Conservation (phyloP, 306 rosid genomes). For the Parietaria judaica region DNA sequence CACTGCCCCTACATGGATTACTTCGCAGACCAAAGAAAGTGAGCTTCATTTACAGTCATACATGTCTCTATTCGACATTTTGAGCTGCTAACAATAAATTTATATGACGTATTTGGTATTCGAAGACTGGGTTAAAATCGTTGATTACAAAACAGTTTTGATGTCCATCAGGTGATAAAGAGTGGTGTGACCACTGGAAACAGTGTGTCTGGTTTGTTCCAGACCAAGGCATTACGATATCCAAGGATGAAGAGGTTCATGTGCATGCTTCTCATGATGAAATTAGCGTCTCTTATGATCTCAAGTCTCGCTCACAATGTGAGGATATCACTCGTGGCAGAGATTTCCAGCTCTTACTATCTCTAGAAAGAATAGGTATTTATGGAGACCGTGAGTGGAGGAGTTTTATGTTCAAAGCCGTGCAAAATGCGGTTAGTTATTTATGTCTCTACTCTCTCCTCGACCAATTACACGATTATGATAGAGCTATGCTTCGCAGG, state of each 20-base stretch:
- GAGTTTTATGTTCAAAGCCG: constrained; percentile 44
- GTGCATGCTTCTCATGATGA: constrained; percentile 57
- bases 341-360: constrained; percentile 44
- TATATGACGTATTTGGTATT: neutral
- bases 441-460: neutral
- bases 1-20: constrained; percentile 84
- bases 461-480: constrained; percentile 6
- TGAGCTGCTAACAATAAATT: too few species aligned
- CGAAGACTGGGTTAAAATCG: neutral
- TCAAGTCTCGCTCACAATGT: constrained; percentile 29
- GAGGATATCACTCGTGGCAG: constrained; percentile 32
- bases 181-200: constrained; percentile 98
- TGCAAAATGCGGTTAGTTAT: constrained; percentile 36
- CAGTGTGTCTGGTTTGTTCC: constrained; percentile 98
- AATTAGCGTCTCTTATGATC: constrained; percentile 51
- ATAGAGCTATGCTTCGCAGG: constrained; percentile 27
- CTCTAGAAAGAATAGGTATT: constrained; percentile 73
- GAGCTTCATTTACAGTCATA: constrained; percentile 14
- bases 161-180: constrained; percentile 45
- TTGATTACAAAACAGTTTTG: constrained; percentile 16
- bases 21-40: constrained; percentile 32
- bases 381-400: constrained; percentile 81
- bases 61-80: neutral
- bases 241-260: constrained; percentile 26
- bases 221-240: constrained; percentile 48